These are phyloP conservation scores for Phaeophleospora eucalypticola DNA, from an alignment of 2,329 filamentous ascomycete genomes.

Conservation along the genomic window DNA sequence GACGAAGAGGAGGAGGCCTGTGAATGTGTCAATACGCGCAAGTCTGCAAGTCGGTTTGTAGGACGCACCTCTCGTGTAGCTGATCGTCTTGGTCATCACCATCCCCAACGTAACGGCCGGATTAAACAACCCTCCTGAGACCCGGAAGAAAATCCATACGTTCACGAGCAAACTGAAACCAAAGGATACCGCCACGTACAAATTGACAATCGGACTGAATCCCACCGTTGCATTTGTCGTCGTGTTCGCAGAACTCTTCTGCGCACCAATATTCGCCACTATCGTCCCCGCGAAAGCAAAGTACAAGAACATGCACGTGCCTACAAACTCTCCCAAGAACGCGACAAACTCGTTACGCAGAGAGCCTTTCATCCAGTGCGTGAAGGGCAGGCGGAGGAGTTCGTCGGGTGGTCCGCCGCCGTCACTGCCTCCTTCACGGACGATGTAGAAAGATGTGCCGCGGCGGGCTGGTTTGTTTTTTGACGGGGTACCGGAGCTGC, in stretches of 20 bases:
- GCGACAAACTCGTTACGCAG: slow-evolving; percentile 23
- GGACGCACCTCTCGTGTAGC: background rate
- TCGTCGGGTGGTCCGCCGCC: slow-evolving; percentile 1
- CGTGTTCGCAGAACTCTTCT: slow-evolving; percentile 18
- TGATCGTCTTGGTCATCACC: slow-evolving; percentile 24
- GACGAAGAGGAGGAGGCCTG: slow-evolving; percentile 28
- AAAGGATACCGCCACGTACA: slow-evolving; percentile 30
- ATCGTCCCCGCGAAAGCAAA: slow-evolving; percentile 28
- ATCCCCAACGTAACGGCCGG: slow-evolving; percentile 33
- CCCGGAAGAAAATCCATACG: slow-evolving; percentile 29
- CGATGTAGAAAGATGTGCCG: slow-evolving; percentile 7
- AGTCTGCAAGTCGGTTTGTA: background rate
- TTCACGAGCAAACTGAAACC: slow-evolving; percentile 31
- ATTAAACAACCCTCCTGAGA: slow-evolving; percentile 26
- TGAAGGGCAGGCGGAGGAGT: slow-evolving; percentile 4
- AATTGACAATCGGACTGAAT: slow-evolving; percentile 2
- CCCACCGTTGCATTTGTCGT: slow-evolving; percentile 23
- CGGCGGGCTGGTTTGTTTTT: slow-evolving; percentile 2
- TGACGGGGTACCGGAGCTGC: slow-evolving; percentile 3
- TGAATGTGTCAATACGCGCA: slow-evolving; percentile 8
- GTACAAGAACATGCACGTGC: slow-evolving; percentile 35
- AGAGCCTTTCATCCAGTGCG: slow-evolving; percentile 5
- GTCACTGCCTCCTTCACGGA: slow-evolving; percentile 2
- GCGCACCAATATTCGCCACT: slow-evolving; percentile 5
- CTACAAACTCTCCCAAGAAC: slow-evolving; percentile 31